phyloP scores from a whole-genome alignment of 1,139 yeast species.

The Arxiozyma heterogenica region DNA sequence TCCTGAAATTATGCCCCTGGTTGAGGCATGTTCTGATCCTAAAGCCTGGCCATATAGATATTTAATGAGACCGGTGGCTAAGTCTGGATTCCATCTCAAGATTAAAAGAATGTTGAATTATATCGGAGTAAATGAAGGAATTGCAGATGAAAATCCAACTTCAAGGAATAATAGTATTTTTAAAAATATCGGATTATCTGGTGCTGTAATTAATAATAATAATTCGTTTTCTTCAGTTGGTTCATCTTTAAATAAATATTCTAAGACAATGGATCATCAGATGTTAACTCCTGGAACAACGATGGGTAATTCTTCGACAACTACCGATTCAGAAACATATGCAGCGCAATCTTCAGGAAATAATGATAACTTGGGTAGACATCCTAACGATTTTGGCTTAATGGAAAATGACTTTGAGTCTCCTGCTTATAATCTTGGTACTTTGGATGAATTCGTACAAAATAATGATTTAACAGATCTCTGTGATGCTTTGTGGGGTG shows the following conservation, averaged over 20 bases:
- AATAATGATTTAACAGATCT: conserved; percentile 25
- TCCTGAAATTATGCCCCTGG: conserved; percentile 14
- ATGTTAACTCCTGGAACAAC: not conserved
- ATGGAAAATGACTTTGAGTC: not conserved
- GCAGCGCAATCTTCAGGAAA: not conserved
- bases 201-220: not conserved
- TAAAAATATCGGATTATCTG: not conserved
- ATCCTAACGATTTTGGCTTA: not conserved
- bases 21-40: conserved; percentile 15
- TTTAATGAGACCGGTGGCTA: conserved; percentile 19
- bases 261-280: not conserved
- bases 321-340: not conserved
- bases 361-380: not conserved
- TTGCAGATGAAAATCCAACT: not conserved
- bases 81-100: conserved; percentile 24
- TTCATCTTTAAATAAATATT: not conserved
- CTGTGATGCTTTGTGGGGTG: conserved; percentile 26
- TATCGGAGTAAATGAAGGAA: not conserved
- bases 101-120: conserved; percentile 9
- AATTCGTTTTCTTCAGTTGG: not conserved
- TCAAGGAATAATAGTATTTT: not conserved
- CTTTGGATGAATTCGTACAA: conserved; percentile 27
- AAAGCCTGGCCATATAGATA: conserved; percentile 20
- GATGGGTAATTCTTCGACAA: not conserved
- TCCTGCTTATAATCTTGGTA: conserved; percentile 22